phyloP scores from a whole-genome alignment of 2,329 filamentous ascomycete genomes.

The Drechslerella stenobrocha region DNA sequence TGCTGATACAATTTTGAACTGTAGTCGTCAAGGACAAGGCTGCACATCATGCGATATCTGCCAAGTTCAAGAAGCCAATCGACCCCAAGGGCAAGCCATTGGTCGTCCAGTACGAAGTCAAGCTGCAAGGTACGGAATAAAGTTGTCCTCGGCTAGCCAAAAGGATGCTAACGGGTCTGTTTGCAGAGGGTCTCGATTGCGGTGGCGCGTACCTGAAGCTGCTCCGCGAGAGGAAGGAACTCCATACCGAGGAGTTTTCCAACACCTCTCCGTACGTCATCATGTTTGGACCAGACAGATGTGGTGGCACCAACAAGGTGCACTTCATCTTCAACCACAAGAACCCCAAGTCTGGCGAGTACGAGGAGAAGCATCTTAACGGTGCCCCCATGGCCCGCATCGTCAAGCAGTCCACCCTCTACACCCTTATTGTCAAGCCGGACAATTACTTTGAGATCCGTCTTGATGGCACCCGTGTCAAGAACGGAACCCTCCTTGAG shows the following conservation, averaged over 20 bases:
- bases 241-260: constrained; percentile 96
- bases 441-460: constrained; percentile 94
- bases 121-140: constrained; percentile 81
- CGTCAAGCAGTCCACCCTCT: constrained; percentile 88
- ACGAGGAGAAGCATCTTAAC: constrained; percentile 98
- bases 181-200: constrained; percentile 84
- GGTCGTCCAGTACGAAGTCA: constrained; percentile 98
- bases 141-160: constrained; percentile 43
- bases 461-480: constrained; percentile 85
- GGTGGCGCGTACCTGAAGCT: constrained; percentile 99
- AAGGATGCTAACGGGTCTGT: constrained; percentile 53
- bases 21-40: constrained; percentile 92
- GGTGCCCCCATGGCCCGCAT: constrained; percentile 82
- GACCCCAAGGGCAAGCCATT: constrained; percentile 97
- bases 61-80: constrained; percentile 95
- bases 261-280: constrained; percentile 97
- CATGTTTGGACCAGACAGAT: constrained; percentile 99
- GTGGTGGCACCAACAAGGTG: constrained; percentile 97
- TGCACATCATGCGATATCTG: constrained; percentile 97
- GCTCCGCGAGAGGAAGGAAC: constrained; percentile 93
- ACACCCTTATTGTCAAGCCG: constrained; percentile 93
- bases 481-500: constrained; percentile 88
- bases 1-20: constrained; percentile 45
- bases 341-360: constrained; percentile 99
- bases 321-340: constrained; percentile 99